Evolutionary conservation across 768 basidiomycete species (phyloP), one percentile per base, ranked within the genome.

Genomic region (Leucocoprinus birnbaumii): DNA sequence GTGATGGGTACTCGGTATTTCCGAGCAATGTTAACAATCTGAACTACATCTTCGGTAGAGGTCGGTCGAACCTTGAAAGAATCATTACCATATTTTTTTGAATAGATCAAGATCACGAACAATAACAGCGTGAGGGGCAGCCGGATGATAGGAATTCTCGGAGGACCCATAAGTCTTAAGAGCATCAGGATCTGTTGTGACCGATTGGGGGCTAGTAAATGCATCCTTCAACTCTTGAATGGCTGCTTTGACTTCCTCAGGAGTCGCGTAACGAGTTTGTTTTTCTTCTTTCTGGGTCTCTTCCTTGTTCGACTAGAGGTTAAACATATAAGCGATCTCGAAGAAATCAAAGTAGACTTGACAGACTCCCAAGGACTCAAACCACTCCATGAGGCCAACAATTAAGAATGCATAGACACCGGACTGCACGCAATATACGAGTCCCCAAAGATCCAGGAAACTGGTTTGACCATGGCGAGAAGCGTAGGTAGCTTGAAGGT

Each of bases 21-120:
- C 43, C 80, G 75, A 0, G 94, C 85, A 40, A 93, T 80, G 55
- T 88, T 81, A 56, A 97, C 86, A 48, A 91, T 75, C 56, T 82
- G 79, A 53, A 91, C 85, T 2, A 97, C 91, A 64, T 97, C 94
- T 51, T 86, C 83, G 0, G 94, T 96, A 52, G 74, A 82, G 31
- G 68, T 66, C 5, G 84, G 84, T 47, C 79, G 80, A 48, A 88
- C 83, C 80, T 69, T 38, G 73, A 63, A 13, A 25, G 14, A 26
- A 2, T 2, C n/a, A 27, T 14, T 62, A 60, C 47, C 67, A 45
- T 19, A 50, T 14, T 37, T 35, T 41, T 37, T 42, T 22, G 14
- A 13, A 14, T 38, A 47, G 21, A 21, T 44, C 22, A 6, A 53
- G 13, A 35, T 48, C 16, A 65, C 71, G 45, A 57, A 79, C 78